Percentiles rank a stretch among this genome's conserved stretches.
phyloP scores from a whole-genome alignment of 2,329 filamentous ascomycete species.

The Ceratocystis alfenasii region DNA sequence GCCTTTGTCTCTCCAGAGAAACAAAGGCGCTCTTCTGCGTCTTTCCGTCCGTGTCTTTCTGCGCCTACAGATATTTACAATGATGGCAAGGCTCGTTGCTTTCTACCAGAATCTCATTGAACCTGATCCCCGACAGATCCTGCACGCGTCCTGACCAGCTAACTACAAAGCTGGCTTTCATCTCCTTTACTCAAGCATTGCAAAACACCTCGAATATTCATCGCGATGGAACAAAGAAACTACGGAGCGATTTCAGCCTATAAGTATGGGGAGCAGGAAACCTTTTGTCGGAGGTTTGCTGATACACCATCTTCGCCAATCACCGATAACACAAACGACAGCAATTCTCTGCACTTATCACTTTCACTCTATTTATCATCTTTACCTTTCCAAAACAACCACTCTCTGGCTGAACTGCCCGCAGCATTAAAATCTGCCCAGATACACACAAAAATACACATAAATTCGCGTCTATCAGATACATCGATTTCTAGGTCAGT shows the following conservation, averaged over 20 bases:
- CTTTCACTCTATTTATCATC: background rate
- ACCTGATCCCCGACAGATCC: background rate
- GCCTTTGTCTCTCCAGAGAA: background rate
- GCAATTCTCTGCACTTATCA: background rate
- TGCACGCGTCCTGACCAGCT: background rate
- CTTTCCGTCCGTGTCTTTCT: no score
- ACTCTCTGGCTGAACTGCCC: background rate
- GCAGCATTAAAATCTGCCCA: background rate
- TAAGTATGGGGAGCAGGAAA: background rate
- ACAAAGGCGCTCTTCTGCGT: background rate
- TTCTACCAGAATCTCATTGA: background rate
- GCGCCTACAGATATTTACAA: background rate
- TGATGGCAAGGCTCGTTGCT: background rate
- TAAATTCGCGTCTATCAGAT: background rate
- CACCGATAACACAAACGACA: background rate
- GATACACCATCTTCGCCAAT: background rate
- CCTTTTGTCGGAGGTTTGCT: background rate
- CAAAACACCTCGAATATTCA: background rate
- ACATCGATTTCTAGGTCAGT: background rate
- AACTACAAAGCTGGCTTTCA: background rate
- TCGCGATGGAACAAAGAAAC: conserved; percentile 1
- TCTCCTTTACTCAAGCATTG: background rate
- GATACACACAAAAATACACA: background rate
- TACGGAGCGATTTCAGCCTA: background rate
- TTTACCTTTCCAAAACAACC: background rate